Percentiles rank a stretch among this genome's conserved stretches.
Conservation (phyloP, 129 eudicot genomes). For the Flaveria robusta region DNA sequence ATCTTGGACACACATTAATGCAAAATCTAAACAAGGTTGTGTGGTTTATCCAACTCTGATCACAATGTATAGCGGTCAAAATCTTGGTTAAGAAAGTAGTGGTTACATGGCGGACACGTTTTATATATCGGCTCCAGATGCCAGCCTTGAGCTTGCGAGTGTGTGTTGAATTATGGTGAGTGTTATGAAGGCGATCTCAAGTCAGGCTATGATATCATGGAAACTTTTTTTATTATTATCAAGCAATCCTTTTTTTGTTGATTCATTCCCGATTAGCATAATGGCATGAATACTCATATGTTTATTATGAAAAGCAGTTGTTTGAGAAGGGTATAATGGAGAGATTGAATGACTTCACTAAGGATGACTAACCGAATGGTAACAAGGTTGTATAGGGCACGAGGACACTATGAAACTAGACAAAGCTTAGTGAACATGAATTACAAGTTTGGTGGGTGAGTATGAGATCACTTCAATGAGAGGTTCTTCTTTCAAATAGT, state of each 20-base stretch:
- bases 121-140: conserved; percentile 56
- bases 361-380: no score
- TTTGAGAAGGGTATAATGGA: no score
- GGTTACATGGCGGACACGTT: conserved; percentile 46
- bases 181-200: conserved; percentile 66
- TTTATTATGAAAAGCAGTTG: no score
- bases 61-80: conserved; percentile 63
- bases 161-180: conserved; percentile 53
- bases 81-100: conserved; percentile 48
- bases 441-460: no score
- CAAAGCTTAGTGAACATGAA: no score
- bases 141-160: conserved; percentile 60
- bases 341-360: no score
- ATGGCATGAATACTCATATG: no score
- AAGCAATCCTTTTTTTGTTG: conserved; percentile 45
- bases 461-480: no score
- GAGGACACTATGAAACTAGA: no score
- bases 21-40: conserved; percentile 59
- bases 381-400: no score
- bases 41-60: conserved; percentile 71
- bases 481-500: neutral
- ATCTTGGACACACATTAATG: conserved; percentile 70
- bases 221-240: conserved; percentile 66
- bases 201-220: conserved; percentile 84
- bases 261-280: no score